Evolutionary conservation across 306 rosid genomes (phyloP), one percentile per base, ranked within the genome.

Genomic region (Lotus japonicus): DNA sequence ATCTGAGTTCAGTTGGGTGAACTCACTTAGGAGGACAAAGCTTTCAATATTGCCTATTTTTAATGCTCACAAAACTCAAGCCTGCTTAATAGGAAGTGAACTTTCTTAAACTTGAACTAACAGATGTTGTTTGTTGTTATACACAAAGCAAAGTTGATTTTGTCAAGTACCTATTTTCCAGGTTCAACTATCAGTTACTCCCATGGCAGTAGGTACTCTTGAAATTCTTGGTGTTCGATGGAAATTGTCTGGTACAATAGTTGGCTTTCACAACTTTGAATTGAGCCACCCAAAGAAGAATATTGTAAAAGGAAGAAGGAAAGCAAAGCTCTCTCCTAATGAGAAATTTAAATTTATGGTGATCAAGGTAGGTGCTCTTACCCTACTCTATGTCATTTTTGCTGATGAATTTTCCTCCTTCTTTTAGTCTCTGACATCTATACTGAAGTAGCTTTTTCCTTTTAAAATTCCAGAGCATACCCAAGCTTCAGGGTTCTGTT

Each of bases 111-210:
- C 7, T 31, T 31, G 7, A 6, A 5, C 36, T 31, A 31, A 31
- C 5, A 5, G 36, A 38, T 0, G 11, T 9, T 9, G 42, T 38
- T 38, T 46, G 23, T 49, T 49, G 23, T 14, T 48, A 5, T 5
- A 15, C 7, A 49, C 18, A 43, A 52, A 58, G 49, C 26, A 69
- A 74, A 74, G 14, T 70, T 70, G 23, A 58, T 58, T 21, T 68
- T 74, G 33, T 59, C 28, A 46, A 43, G 16, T 72, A n/a, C 65
- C 44, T 56, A 64, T 60, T 66, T 66, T 63, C 87, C 84, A 94
- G 99, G 94, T 94, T 84, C 95, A 88, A 84, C 84, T 94, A 56
- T 86, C 88, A 18, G 96, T 90, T 46, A 88, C 89, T 72, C 99
- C 99, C 16, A 79, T 61, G 70, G 74, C 75, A 36, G 97, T 88